Percentiles rank a stretch among this genome's conserved stretches.
Evolutionary conservation across 2,329 filamentous ascomycete genomes (phyloP).

Genomic region (Plectosphaerella plurivora): DNA sequence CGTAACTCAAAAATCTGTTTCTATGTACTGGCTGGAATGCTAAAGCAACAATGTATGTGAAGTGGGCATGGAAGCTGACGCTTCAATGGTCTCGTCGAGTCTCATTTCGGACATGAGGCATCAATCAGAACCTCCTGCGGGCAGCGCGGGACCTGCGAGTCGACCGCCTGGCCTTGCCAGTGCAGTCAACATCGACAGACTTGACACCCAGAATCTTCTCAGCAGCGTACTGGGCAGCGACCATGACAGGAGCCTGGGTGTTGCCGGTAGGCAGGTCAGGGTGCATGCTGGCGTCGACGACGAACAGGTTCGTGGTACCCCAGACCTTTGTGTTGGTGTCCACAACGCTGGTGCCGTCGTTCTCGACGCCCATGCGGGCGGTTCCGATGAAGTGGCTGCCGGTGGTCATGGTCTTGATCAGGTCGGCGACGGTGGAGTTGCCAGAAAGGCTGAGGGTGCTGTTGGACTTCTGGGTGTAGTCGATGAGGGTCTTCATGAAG

Average conservation of each 20-base stretch:
- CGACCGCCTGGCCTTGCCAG: neutral
- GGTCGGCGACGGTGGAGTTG: conserved; percentile 15
- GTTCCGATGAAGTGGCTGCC: conserved; percentile 25
- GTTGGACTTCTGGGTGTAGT: conserved; percentile 15
- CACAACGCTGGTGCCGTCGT: conserved; percentile 25
- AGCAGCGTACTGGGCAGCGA: conserved; percentile 18
- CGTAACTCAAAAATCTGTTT: too few relatives aligned
- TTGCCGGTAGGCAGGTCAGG: conserved; percentile 23
- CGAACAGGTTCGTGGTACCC: conserved; percentile 20
- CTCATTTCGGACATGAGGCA: too few relatives aligned
- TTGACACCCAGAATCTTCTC: conserved; percentile 13
- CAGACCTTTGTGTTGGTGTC: conserved; percentile 24
- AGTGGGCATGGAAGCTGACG: too few relatives aligned
- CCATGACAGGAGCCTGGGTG: conserved; percentile 18
- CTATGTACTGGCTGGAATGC: too few relatives aligned
- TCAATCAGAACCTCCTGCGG: too few relatives aligned
- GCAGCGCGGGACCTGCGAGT: too few relatives aligned
- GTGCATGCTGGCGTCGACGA: conserved; percentile 24
- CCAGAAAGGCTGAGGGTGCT: conserved; percentile 13
- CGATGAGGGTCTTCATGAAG: conserved; percentile 20
- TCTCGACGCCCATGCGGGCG: conserved; percentile 21
- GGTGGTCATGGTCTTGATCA: conserved; percentile 15
- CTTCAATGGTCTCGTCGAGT: too few relatives aligned
- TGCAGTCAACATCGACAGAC: neutral
- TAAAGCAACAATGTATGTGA: too few relatives aligned